phyloP scores from a whole-genome alignment of 495 filamentous ascomycete genomes.

The Penicillium riverlandense region DNA sequence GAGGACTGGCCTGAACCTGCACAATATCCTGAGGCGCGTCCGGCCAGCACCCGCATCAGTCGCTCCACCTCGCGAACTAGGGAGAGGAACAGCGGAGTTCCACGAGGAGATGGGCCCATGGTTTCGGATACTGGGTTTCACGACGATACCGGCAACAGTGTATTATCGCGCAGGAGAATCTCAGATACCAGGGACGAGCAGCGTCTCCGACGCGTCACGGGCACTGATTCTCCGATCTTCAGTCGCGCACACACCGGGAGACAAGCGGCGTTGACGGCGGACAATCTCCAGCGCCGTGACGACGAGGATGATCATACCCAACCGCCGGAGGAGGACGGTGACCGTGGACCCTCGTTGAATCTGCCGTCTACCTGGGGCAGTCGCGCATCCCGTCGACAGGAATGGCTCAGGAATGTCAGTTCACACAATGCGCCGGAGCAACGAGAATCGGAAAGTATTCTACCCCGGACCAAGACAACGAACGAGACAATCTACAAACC shows the following conservation, averaged over 20 bases:
- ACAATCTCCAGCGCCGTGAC: slow-evolving; percentile 41
- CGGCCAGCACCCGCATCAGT: slow-evolving; percentile 9
- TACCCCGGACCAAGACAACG: slow-evolving; percentile 5
- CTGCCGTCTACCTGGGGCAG: slow-evolving; percentile 53
- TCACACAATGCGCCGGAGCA: slow-evolving; percentile 17
- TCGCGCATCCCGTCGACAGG: slow-evolving; percentile 40
- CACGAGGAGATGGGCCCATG: slow-evolving; percentile 5
- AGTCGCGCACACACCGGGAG: slow-evolving; percentile 35
- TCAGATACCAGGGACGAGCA: slow-evolving; percentile 39
- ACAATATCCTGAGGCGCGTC: not conserved
- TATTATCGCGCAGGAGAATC: slow-evolving; percentile 19
- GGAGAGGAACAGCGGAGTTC: slow-evolving; percentile 5
- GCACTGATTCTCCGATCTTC: slow-evolving; percentile 38
- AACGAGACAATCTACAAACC: slow-evolving; percentile 9
- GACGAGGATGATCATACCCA: slow-evolving; percentile 11
- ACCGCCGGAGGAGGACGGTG: slow-evolving; percentile 7
- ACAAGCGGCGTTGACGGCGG: slow-evolving; percentile 31
- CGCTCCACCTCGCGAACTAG: slow-evolving; percentile 20
- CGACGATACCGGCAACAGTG: slow-evolving; percentile 23
- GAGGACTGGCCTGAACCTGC: slow-evolving; percentile 16
- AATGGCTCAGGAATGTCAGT: slow-evolving; percentile 45
- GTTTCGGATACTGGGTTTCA: slow-evolving; percentile 19
- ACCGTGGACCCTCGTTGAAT: slow-evolving; percentile 44
- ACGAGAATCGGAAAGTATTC: slow-evolving; percentile 12
- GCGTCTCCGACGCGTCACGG: slow-evolving; percentile 35